Evolutionary conservation across 352 stramenopile genomes (phyloP).

Genomic region (Globisporangium acanthophoron): DNA sequence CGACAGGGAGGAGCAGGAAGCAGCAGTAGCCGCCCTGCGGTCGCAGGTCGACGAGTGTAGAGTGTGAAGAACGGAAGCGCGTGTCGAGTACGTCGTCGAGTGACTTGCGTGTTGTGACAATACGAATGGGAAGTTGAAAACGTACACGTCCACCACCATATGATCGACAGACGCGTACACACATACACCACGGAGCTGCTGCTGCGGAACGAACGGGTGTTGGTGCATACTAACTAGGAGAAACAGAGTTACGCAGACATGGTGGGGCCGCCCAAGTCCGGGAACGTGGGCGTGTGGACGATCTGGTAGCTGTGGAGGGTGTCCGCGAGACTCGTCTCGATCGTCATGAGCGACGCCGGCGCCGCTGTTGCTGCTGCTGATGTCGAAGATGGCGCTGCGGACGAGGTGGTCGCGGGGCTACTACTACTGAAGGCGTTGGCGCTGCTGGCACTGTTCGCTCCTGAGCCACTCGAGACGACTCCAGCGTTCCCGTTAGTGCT

Average conservation of each 20-base stretch:
- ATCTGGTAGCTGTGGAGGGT: conserved; percentile 47
- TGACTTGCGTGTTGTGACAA: background rate
- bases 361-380: background rate
- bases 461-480: background rate
- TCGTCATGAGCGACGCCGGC: conserved; percentile 9
- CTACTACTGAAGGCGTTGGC: background rate
- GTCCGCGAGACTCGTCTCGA: conserved; percentile 19
- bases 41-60: background rate
- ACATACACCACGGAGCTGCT: too few species aligned
- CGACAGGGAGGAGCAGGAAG: background rate
- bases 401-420: background rate
- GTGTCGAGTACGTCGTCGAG: background rate
- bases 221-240: background rate
- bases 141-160: background rate
- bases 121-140: background rate
- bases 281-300: conserved; percentile 58
- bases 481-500: too few species aligned
- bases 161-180: too few species aligned
- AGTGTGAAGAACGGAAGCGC: background rate
- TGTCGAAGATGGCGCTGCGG: background rate
- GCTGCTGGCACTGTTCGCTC: conserved; percentile 3
- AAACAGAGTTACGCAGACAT: conserved; percentile 18
- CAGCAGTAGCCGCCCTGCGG: background rate
- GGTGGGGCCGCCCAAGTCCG: conserved; percentile 27
- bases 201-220: background rate